phyloP scores from a whole-genome alignment of 2,329 filamentous ascomycete species.

The Phaeosphaeriaceae sp. region DNA sequence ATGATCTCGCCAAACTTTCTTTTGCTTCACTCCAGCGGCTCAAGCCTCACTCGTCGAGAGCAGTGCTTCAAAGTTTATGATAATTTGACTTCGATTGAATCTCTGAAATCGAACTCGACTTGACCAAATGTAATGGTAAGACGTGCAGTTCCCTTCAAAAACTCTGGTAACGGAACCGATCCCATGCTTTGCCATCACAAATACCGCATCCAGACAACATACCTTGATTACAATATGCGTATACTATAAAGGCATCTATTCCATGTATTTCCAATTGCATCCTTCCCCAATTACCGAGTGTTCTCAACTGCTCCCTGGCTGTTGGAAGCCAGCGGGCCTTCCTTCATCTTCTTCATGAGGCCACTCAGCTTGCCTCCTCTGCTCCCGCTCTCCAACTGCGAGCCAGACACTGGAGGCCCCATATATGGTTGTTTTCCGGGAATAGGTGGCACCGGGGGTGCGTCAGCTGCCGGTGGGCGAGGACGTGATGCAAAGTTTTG shows the following conservation, averaged over 20 bases:
- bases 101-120: background rate
- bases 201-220: background rate
- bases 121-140: background rate
- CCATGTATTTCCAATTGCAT: background rate
- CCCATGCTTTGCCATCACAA: background rate
- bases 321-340: slow-evolving; percentile 28
- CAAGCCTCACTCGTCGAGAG: background rate
- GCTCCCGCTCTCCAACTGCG: slow-evolving; percentile 29
- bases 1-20: background rate
- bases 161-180: background rate
- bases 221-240: background rate
- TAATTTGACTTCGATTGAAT: background rate
- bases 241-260: background rate
- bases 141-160: no score
- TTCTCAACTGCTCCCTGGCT: slow-evolving; percentile 12
- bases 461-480: slow-evolving; percentile 11
- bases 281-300: background rate
- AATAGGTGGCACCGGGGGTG: slow-evolving; percentile 18
- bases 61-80: background rate
- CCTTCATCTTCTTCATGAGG: slow-evolving; percentile 45
- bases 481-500: slow-evolving; percentile 19
- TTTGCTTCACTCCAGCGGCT: background rate
- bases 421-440: slow-evolving; percentile 20
- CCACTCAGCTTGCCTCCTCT: slow-evolving; percentile 36
- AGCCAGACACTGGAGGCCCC: slow-evolving; percentile 31